These are phyloP conservation scores for Pseudonectria buxi DNA, from an alignment of 2,329 filamentous ascomycete species.

Conservation along the genomic window DNA sequence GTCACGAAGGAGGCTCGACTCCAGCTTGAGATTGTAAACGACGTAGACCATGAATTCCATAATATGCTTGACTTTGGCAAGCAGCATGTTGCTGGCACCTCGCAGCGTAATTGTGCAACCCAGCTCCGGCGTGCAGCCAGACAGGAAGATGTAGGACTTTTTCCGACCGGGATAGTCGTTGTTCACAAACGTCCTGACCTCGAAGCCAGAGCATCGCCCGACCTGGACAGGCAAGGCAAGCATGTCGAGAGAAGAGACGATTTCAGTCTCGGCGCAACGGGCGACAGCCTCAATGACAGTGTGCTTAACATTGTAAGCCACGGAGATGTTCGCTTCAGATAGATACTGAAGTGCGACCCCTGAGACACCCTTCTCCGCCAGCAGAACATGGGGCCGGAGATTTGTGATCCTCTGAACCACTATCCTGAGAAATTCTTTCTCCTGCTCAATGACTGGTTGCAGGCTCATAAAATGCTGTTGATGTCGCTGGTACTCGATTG, in stretches of 20 bases:
- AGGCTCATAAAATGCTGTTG: constrained; percentile 91
- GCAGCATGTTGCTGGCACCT: constrained; percentile 63
- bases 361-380: constrained; percentile 91
- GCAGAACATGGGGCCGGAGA: constrained; percentile 72
- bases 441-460: constrained; percentile 92
- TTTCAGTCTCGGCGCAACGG: constrained; percentile 81
- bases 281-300: constrained; percentile 94
- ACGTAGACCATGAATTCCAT: constrained; percentile 99
- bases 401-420: constrained; percentile 88
- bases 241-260: constrained; percentile 94
- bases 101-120: constrained; percentile 92
- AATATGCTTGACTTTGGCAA: constrained; percentile 81
- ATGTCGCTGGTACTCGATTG: constrained; percentile 91
- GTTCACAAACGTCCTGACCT: constrained; percentile 92
- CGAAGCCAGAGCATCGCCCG: constrained; percentile 78
- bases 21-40: constrained; percentile 93
- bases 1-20: constrained; percentile 89
- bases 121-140: constrained; percentile 80
- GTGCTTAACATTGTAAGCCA: constrained; percentile 93
- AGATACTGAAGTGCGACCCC: constrained; percentile 85
- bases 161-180: constrained; percentile 65
- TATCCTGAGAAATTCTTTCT: constrained; percentile 86
- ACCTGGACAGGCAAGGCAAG: constrained; percentile 66
- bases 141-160: constrained; percentile 94
- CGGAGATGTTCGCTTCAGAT: constrained; percentile 81